phyloP scores from a whole-genome alignment of 2,329 filamentous ascomycete genomes.

The Paraphaeosphaeria minitans region DNA sequence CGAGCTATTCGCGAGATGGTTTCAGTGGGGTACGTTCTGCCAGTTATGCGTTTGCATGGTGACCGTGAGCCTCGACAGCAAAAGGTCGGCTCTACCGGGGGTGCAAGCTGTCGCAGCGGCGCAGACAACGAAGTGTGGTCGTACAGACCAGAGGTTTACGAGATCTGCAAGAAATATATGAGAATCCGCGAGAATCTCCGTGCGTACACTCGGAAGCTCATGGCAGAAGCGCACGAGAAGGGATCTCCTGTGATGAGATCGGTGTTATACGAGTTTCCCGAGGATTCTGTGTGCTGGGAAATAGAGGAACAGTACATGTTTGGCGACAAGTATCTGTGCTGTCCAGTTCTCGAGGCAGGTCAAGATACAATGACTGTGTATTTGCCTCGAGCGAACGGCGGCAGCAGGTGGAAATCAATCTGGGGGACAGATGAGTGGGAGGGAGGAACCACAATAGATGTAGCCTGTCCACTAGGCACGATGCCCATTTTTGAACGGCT shows the following conservation, averaged over 20 bases:
- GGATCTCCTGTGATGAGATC: slow-evolving; percentile 67
- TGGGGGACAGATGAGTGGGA: slow-evolving; percentile 40
- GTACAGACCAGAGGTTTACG: slow-evolving; percentile 65
- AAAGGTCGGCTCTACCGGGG: slow-evolving; percentile 46
- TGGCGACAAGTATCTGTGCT: slow-evolving; percentile 63
- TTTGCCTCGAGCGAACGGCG: slow-evolving; percentile 49
- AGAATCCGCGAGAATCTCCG: slow-evolving; percentile 62
- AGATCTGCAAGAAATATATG: slow-evolving; percentile 66
- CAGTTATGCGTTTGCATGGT: slow-evolving; percentile 70
- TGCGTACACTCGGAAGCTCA: slow-evolving; percentile 62
- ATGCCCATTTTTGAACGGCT: too few species aligned
- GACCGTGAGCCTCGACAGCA: slow-evolving; percentile 65
- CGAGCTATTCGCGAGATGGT: slow-evolving; percentile 70
- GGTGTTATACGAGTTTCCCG: slow-evolving; percentile 68
- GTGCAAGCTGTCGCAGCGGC: slow-evolving; percentile 51
- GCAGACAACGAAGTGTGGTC: slow-evolving; percentile 69
- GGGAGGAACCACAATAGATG: slow-evolving; percentile 50
- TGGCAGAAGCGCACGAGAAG: slow-evolving; percentile 64
- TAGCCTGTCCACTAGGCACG: slow-evolving; percentile 51
- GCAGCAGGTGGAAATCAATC: slow-evolving; percentile 52
- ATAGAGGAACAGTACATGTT: slow-evolving; percentile 69
- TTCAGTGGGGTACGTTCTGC: slow-evolving; percentile 72
- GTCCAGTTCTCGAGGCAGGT: slow-evolving; percentile 60
- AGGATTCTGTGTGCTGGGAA: slow-evolving; percentile 60
- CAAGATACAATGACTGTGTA: slow-evolving; percentile 56